Base-by-base conservation (phyloP, 2,329 filamentous ascomycete genomes). In the Hypoxylon sp. region DNA sequence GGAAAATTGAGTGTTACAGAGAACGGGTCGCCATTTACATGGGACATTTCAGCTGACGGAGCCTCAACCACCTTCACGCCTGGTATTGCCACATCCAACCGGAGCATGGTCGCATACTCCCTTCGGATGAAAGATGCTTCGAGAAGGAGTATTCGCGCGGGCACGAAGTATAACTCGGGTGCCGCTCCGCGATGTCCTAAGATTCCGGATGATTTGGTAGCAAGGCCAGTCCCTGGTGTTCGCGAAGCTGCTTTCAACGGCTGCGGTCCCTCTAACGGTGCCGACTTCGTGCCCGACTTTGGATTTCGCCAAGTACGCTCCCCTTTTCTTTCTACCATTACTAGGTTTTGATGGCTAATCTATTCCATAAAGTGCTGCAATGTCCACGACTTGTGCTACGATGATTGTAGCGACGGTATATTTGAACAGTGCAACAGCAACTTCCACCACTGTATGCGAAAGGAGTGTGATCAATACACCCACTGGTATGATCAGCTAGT, bases 21-120 rank as follows among this genome's bases (percentile, higher is more conserved):
- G 8, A 15, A 16, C 12, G 38, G 38, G 9, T 42, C 38, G 13
- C 38, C 11, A 15, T 31, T 31, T 32, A 42, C 27, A 2, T 42
- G 38, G 38, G 38, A 42, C 12, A 32, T 42, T 8, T 42, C 38
- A 9, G 19, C 26, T 11, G 38, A 32, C 17, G 38, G 38, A 15
- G 17, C 26, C 2, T 16, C 38, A 4, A 42, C 38, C 6, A 15
- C 38, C 11, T 42, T 42, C 19, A 31, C 38, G n/a, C 11, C 38
- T 9, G 38, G 27, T 7, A 21, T 15, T 8, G 17, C 17, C 17
- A 6, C 38, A 7, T 31, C 26, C 5, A 42, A 40, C 9, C 20
- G 16, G 27, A 31, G 17, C 5, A 42, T 42, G 38, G 17, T 42
- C 4, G 38, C 38, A 11, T 42, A 42, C 26, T 32, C 38, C 19